These are phyloP conservation scores for Chondrostereum purpureum DNA, from an alignment of 1,284 basidiomycete species.

Conservation along the genomic window DNA sequence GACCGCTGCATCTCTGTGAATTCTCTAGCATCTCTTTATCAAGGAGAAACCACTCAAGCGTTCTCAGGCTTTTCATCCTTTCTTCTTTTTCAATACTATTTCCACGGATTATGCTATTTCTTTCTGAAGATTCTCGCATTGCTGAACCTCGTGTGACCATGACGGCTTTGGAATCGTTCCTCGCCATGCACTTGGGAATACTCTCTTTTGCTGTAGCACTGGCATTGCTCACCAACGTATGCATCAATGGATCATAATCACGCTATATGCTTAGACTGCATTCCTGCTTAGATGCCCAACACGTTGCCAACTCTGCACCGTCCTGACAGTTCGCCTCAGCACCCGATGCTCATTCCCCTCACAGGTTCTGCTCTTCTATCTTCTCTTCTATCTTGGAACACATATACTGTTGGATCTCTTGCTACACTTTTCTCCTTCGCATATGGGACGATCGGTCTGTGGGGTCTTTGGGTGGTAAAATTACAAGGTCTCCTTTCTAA, in stretches of 20 bases:
- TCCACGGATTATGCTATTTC: slow-evolving; percentile 57
- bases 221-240: slow-evolving; percentile 55
- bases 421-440: slow-evolving; percentile 44
- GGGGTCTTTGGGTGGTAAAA: slow-evolving; percentile 67
- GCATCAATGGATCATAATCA: slow-evolving; percentile 14
- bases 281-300: slow-evolving; percentile 21
- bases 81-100: slow-evolving; percentile 43
- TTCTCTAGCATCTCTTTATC: neutral
- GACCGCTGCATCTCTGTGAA: slow-evolving; percentile 33
- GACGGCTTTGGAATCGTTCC: slow-evolving; percentile 61
- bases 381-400: slow-evolving; percentile 63
- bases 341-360: slow-evolving; percentile 60
- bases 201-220: slow-evolving; percentile 46
- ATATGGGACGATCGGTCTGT: slow-evolving; percentile 47
- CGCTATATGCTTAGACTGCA: slow-evolving; percentile 1
- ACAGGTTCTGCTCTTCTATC: slow-evolving; percentile 44
- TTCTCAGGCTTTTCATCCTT: slow-evolving; percentile 33
- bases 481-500: slow-evolving; percentile 3
- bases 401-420: slow-evolving; percentile 48
- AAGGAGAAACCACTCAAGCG: slow-evolving; percentile 8
- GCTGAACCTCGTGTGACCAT: slow-evolving; percentile 36
- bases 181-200: slow-evolving; percentile 57
- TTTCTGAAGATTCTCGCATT: slow-evolving; percentile 34
- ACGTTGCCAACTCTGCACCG: slow-evolving; percentile 30
- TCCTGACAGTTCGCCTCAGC: slow-evolving; percentile 23